A percentile compares a stretch with the other conserved stretches of the same genome.
These are phyloP conservation scores for Delphinella strobiligena DNA, from an alignment of 2,329 filamentous ascomycete genomes.

Conservation along the genomic window DNA sequence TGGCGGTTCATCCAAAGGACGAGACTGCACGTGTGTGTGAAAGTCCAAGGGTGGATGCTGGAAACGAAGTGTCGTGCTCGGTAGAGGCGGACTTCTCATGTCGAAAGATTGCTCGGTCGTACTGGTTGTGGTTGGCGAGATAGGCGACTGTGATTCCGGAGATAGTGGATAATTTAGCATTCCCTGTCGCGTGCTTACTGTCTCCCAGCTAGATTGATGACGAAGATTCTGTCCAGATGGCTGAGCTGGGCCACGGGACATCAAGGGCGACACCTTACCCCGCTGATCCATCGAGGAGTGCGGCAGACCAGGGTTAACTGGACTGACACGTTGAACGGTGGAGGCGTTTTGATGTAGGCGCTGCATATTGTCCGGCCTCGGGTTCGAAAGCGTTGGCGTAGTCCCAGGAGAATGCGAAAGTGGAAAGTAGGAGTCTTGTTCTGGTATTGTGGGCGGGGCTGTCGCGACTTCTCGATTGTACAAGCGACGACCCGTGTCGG, in stretches of 20 bases:
- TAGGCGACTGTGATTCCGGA: slow-evolving; percentile 8
- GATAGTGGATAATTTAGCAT: slow-evolving; percentile 6
- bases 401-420: slow-evolving; percentile 5
- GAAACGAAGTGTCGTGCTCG: neutral
- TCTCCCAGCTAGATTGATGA: slow-evolving; percentile 13
- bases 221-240: slow-evolving; percentile 3
- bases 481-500: slow-evolving; percentile 5
- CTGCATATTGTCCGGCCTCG: slow-evolving; percentile 17
- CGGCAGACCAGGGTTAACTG: slow-evolving; percentile 11
- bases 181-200: slow-evolving; percentile 4
- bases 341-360: slow-evolving; percentile 21
- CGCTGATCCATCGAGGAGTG: slow-evolving; percentile 15
- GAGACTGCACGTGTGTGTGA: slow-evolving; percentile 2
- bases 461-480: slow-evolving; percentile 6
- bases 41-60: neutral
- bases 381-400: slow-evolving; percentile 2
- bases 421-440: neutral
- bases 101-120: too few relatives aligned
- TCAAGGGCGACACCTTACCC: slow-evolving; percentile 11
- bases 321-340: slow-evolving; percentile 8
- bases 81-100: too few relatives aligned
- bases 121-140: neutral
- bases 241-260: slow-evolving; percentile 1
- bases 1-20: neutral
- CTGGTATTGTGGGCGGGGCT: slow-evolving; percentile 5